Conservation (phyloP, 139 green algal genomes). For the Auxenochlorella protothecoides region DNA sequence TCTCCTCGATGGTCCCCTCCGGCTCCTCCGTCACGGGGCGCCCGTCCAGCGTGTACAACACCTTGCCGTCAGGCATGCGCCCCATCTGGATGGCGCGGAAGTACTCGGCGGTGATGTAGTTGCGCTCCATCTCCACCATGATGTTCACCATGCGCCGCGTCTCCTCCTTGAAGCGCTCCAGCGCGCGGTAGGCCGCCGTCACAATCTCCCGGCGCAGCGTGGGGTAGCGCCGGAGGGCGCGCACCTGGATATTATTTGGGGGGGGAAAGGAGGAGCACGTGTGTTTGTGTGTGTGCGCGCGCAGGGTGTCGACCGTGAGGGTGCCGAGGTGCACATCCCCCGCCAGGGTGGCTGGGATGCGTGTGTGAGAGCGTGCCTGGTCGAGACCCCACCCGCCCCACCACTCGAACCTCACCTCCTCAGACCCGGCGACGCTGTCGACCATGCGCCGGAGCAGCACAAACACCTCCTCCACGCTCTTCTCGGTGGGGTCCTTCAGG, state of each 20-base stretch:
- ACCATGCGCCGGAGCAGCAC: constrained; percentile 77
- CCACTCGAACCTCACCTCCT: constrained; percentile 20
- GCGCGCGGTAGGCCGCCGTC: constrained; percentile 43
- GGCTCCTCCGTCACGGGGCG: constrained; percentile 34
- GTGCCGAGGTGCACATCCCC: no score
- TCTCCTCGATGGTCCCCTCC: constrained; percentile 25
- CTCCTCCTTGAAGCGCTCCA: constrained; percentile 52
- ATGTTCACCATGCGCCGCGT: constrained; percentile 46
- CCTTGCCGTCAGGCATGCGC: constrained; percentile 33
- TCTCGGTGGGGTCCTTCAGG: constrained; percentile 36
- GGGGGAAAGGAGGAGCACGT: no score
- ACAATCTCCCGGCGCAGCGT: constrained; percentile 70
- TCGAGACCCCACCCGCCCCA: no score
- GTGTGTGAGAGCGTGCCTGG: no score
- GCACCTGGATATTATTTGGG: constrained; percentile 1
- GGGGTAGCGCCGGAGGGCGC: constrained; percentile 60
- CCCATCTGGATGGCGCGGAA: constrained; percentile 54
- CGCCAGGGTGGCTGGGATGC: no score
- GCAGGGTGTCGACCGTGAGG: constrained; percentile 1
- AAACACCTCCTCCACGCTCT: constrained; percentile 64
- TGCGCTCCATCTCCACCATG: constrained; percentile 90
- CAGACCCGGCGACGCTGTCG: constrained; percentile 49
- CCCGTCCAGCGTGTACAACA: constrained; percentile 37
- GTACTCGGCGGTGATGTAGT: constrained; percentile 82
- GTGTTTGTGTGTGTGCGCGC: background rate